These are phyloP conservation scores for Pseudocercospora vitis DNA, from an alignment of 2,329 filamentous ascomycete genomes.

Conservation along the genomic window DNA sequence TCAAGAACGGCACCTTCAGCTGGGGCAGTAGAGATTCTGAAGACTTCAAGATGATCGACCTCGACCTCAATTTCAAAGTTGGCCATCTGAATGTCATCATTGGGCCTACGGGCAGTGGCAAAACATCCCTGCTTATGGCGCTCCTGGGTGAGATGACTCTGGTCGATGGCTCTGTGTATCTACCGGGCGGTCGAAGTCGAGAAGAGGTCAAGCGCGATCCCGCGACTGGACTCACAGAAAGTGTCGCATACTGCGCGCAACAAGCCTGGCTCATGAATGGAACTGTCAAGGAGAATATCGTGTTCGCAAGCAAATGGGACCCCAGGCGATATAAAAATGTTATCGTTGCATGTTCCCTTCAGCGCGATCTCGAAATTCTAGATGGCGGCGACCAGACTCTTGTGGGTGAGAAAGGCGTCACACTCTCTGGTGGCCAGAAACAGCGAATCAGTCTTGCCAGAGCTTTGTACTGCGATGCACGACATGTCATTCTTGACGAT, in stretches of 20 bases:
- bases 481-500: conserved; percentile 88
- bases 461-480: conserved; percentile 92
- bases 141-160: conserved; percentile 94
- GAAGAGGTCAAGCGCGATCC: conserved; percentile 81
- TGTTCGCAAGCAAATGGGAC: conserved; percentile 81
- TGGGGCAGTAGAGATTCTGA: conserved; percentile 68
- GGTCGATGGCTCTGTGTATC: conserved; percentile 73
- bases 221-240: conserved; percentile 83
- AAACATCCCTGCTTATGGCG: conserved; percentile 94
- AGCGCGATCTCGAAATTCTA: conserved; percentile 87
- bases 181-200: conserved; percentile 81
- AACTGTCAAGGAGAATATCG: conserved; percentile 91
- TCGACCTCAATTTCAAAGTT: conserved; percentile 79
- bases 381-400: conserved; percentile 90
- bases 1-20: conserved; percentile 79
- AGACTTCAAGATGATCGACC: conserved; percentile 71
- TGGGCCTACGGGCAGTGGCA: conserved; percentile 90
- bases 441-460: conserved; percentile 96
- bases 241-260: conserved; percentile 93
- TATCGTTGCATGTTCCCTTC: conserved; percentile 83
- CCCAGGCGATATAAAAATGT: conserved; percentile 83
- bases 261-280: conserved; percentile 96
- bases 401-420: conserved; percentile 96
- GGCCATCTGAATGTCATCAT: conserved; percentile 90
- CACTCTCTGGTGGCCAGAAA: conserved; percentile 94